Percentiles rank a stretch among this genome's conserved stretches.
These are phyloP conservation scores for Starmera amethionina DNA, from an alignment of 805 yeast species.

Conservation along the genomic window DNA sequence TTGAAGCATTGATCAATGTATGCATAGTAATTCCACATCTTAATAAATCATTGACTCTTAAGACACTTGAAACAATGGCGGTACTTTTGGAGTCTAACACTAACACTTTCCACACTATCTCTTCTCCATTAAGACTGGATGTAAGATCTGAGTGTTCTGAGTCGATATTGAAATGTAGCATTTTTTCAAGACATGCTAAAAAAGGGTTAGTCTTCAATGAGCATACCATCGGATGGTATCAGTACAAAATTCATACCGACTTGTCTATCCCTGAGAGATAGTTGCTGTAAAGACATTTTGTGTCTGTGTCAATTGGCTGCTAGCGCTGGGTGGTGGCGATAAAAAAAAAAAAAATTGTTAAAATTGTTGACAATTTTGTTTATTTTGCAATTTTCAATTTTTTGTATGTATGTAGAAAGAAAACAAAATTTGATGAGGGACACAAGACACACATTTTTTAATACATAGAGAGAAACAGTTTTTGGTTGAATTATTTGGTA, in stretches of 20 bases:
- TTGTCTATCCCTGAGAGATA: constrained; percentile 31
- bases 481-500: too few relatives aligned
- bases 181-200: constrained; percentile 52
- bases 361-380: too few relatives aligned
- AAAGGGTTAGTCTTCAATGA: background rate
- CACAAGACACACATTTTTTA: too few relatives aligned
- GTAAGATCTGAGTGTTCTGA: constrained; percentile 41
- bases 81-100: constrained; percentile 76
- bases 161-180: constrained; percentile 75
- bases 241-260: constrained; percentile 19
- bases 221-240: background rate
- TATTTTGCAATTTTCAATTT: too few relatives aligned
- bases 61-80: constrained; percentile 80
- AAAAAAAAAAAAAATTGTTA: too few relatives aligned
- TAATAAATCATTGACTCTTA: constrained; percentile 84
- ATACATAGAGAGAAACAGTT: too few relatives aligned
- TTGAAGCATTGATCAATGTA: constrained; percentile 53
- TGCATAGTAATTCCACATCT: constrained; percentile 91
- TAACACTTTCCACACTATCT: constrained; percentile 83
- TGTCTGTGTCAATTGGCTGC: too few relatives aligned
- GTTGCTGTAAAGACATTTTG: constrained; percentile 14
- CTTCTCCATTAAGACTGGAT: constrained; percentile 48
- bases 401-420: too few relatives aligned
- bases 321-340: too few relatives aligned
- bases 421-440: too few relatives aligned